A percentile compares a stretch with the other conserved stretches of the same genome.
These are phyloP conservation scores for Baudoinia panamericana DNA, from an alignment of 495 filamentous ascomycete species.

Conservation along the genomic window DNA sequence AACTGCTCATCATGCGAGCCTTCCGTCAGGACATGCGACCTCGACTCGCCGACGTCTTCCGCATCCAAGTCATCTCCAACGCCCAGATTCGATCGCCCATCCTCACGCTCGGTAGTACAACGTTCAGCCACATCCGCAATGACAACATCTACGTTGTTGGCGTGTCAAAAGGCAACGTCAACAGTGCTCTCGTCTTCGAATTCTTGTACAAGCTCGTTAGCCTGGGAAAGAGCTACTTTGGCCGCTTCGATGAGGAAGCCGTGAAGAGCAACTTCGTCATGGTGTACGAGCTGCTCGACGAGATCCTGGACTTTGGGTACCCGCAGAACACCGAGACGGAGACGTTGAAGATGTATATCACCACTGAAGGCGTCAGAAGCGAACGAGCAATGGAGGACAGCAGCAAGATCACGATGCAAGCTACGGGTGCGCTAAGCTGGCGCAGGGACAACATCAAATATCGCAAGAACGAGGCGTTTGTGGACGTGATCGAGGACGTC, in stretches of 20 bases:
- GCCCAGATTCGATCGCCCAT: conserved; percentile 95
- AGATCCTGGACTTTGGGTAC: conserved; percentile 98
- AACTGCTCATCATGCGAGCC: conserved; percentile 97
- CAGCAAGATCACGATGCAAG: conserved; percentile 97
- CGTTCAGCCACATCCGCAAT: conserved; percentile 98
- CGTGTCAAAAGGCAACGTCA: conserved; percentile 98
- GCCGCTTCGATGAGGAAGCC: conserved; percentile 97
- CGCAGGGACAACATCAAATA: conserved; percentile 95
- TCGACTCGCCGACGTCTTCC: conserved; percentile 94
- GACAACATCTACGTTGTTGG: conserved; percentile 99
- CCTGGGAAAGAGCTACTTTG: conserved; percentile 92
- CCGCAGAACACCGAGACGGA: conserved; percentile 98
- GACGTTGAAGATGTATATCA: conserved; percentile 99
- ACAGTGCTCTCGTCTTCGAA: conserved; percentile 96
- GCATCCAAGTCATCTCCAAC: conserved; percentile 99
- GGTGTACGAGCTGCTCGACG: conserved; percentile 95
- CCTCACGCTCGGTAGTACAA: conserved; percentile 91
- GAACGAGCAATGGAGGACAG: conserved; percentile 82
- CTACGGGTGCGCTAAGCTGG: conserved; percentile 94
- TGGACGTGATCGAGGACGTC: conserved; percentile 98
- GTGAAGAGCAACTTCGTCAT: conserved; percentile 99
- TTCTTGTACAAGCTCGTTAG: conserved; percentile 87
- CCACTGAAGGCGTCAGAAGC: conserved; percentile 95
- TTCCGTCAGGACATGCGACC: conserved; percentile 97
- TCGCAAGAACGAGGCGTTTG: conserved; percentile 97